Evolutionary conservation across 73 alveolate species (phyloP), one percentile per base, ranked within the genome.

Genomic region (Effrenium voratum): DNA sequence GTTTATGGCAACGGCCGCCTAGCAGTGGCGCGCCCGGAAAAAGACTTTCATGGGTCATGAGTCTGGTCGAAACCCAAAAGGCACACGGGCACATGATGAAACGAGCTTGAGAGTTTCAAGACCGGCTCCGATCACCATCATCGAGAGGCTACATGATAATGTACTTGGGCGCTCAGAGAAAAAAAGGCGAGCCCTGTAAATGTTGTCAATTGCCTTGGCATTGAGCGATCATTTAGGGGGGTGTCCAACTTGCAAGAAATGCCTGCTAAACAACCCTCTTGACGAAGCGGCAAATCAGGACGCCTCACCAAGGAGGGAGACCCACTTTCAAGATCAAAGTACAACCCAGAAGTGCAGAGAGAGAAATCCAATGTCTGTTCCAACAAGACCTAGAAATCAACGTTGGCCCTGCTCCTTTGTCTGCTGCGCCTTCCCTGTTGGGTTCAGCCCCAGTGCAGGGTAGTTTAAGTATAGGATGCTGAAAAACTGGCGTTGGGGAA

Each of bases 1-100:
- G 94, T 85, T 85, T 46, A 85, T 38, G 66, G 94, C 94, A 16
- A 85, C 94, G 45, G 94, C 94, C 12, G 94, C 94, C 94, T 85
- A 3, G 8, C 49, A 28, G n/a, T 28, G 38, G 46, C 24, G 38
- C 82, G 24, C 26, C n/a, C 34, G 72, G 28, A 57, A 57, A 5
- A n/a, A n/a, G n/a, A n/a, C n/a, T n/a, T n/a, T n/a, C n/a, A n/a
- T n/a, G n/a, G n/a, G n/a, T n/a, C n/a, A n/a, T n/a, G n/a, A n/a
- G n/a, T n/a, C n/a, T n/a, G n/a, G n/a, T n/a, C n/a, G n/a, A n/a
- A n/a, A n/a, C n/a, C n/a, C n/a, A n/a, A n/a, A n/a, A n/a, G n/a
- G n/a, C n/a, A n/a, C n/a, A n/a, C n/a, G n/a, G n/a, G n/a, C n/a
- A n/a, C n/a, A n/a, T n/a, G n/a, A n/a, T n/a, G n/a, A n/a, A n/a